Conservation (phyloP, 257 asterid species). For the Jaltomata sinuosa region DNA sequence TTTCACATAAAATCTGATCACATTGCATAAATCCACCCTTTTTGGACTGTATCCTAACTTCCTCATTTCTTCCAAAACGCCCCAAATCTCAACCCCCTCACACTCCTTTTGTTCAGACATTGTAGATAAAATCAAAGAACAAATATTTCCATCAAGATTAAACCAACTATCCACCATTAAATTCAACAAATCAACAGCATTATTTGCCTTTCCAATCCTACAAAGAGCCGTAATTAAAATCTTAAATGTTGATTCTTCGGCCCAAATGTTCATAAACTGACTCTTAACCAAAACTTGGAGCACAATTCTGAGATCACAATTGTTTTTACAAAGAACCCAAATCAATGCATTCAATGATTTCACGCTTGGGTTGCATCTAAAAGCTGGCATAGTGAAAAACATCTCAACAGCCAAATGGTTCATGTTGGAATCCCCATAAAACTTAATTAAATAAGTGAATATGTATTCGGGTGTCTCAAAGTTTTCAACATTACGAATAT, state of each 20-base stretch:
- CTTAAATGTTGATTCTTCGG: constrained; percentile 48
- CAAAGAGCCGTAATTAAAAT: constrained; percentile 64
- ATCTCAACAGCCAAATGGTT: constrained; percentile 42
- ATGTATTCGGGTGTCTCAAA: constrained; percentile 57
- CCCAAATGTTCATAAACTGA: constrained; percentile 38
- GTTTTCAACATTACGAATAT: constrained; percentile 28
- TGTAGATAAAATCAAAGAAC: constrained; percentile 40
- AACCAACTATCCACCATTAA: constrained; percentile 47
- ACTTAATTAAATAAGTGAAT: constrained; percentile 43
- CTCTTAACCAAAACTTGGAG: constrained; percentile 37
- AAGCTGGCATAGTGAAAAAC: constrained; percentile 42
- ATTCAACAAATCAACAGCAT: constrained; percentile 39
- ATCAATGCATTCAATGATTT: constrained; percentile 44
- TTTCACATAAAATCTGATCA: constrained; percentile 36
- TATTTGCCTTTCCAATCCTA: constrained; percentile 25
- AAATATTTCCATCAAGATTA: constrained; percentile 29
- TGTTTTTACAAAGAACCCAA: constrained; percentile 37
- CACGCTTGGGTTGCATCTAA: constrained; percentile 49
- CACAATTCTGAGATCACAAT: constrained; percentile 29
- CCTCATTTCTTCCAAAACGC: constrained; percentile 37
- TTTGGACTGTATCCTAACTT: constrained; percentile 36
- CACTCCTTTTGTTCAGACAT: constrained; percentile 26
- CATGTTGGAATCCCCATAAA: constrained; percentile 43
- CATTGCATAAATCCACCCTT: constrained; percentile 38
- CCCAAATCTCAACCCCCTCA: constrained; percentile 19